Conservation (phyloP, 140 eudicot species). For the Senecio squalidus region DNA sequence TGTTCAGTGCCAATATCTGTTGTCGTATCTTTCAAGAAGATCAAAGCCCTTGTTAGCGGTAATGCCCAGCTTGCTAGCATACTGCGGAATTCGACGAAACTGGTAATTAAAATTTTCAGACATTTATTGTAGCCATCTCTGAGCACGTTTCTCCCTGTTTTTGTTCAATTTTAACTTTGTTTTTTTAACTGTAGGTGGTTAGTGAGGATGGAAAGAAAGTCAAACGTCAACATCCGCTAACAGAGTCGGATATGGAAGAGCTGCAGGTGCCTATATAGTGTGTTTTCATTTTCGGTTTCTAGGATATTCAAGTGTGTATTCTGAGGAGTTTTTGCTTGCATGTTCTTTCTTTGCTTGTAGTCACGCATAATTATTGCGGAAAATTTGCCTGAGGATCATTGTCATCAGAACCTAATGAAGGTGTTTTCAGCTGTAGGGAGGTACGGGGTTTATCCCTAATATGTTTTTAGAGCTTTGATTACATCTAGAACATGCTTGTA, state of each 20-base stretch:
- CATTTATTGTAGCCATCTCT: background rate
- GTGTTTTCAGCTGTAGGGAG: conserved; percentile 89
- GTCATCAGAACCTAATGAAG: conserved; percentile 94
- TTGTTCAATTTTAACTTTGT: background rate
- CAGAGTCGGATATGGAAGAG: conserved; percentile 86
- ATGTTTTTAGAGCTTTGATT: background rate
- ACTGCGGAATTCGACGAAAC: conserved; percentile 70
- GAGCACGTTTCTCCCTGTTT: background rate
- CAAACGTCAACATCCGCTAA: conserved; percentile 64
- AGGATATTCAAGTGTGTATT: background rate
- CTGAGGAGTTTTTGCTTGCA: background rate
- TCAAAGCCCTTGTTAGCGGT: conserved; percentile 63
- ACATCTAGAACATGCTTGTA: conserved; percentile 6
- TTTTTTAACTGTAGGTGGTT: conserved; percentile 47
- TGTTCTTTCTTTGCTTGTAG: conserved; percentile 24
- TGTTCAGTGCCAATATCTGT: conserved; percentile 81
- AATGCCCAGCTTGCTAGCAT: conserved; percentile 73
- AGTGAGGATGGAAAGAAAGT: conserved; percentile 95
- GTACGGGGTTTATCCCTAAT: conserved; percentile 28
- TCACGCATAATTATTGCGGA: conserved; percentile 89
- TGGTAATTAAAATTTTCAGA: conserved; percentile 49
- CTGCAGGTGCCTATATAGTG: conserved; percentile 54
- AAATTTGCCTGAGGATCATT: conserved; percentile 90
- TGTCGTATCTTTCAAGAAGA: conserved; percentile 91
- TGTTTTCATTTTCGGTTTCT: background rate